These are phyloP conservation scores for Clavispora carvajalis DNA, from an alignment of 805 yeast species.

Conservation along the genomic window DNA sequence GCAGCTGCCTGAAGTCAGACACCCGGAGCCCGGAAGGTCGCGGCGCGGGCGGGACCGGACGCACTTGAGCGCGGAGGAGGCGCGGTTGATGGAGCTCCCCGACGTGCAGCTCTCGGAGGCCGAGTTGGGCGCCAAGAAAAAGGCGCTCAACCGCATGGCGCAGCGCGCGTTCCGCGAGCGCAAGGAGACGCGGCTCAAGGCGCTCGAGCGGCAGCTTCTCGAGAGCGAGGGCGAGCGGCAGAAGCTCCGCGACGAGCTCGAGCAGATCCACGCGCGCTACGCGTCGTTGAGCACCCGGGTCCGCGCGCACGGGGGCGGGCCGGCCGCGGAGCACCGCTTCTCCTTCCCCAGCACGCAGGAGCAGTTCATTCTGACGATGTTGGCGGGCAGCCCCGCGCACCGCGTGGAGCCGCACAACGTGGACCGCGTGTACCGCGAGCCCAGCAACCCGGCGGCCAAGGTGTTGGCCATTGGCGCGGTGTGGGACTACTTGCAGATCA, in stretches of 20 bases:
- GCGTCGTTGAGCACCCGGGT: slow-evolving; percentile 58
- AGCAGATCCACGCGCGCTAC: slow-evolving; percentile 49
- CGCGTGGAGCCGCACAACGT: slow-evolving; percentile 13
- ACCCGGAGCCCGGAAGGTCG: background rate
- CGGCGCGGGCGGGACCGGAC: slow-evolving; percentile 9
- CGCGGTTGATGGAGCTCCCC: slow-evolving; percentile 30
- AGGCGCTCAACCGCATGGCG: slow-evolving; percentile 81
- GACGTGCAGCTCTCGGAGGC: slow-evolving; percentile 34
- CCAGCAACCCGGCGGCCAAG: slow-evolving; percentile 38
- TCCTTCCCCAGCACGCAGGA: slow-evolving; percentile 31
- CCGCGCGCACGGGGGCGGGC: slow-evolving; percentile 28
- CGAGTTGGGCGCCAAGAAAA: slow-evolving; percentile 50
- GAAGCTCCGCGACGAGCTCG: slow-evolving; percentile 42
- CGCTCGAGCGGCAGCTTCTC: slow-evolving; percentile 53
- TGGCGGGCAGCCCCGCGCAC: slow-evolving; percentile 21
- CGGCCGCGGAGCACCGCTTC: slow-evolving; percentile 13
- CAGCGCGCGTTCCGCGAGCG: slow-evolving; percentile 84
- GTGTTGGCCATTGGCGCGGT: slow-evolving; percentile 71
- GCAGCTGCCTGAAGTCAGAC: background rate
- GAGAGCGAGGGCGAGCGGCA: slow-evolving; percentile 53
- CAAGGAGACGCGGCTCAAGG: slow-evolving; percentile 66
- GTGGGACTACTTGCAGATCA: slow-evolving; percentile 68
- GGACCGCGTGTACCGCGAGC: slow-evolving; percentile 31
- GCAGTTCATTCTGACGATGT: slow-evolving; percentile 28
- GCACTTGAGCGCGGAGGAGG: slow-evolving; percentile 32